A percentile compares a stretch with the other conserved stretches of the same genome.
These are phyloP conservation scores for Boletus pseudopeckii DNA, from an alignment of 768 basidiomycete species.

Conservation along the genomic window DNA sequence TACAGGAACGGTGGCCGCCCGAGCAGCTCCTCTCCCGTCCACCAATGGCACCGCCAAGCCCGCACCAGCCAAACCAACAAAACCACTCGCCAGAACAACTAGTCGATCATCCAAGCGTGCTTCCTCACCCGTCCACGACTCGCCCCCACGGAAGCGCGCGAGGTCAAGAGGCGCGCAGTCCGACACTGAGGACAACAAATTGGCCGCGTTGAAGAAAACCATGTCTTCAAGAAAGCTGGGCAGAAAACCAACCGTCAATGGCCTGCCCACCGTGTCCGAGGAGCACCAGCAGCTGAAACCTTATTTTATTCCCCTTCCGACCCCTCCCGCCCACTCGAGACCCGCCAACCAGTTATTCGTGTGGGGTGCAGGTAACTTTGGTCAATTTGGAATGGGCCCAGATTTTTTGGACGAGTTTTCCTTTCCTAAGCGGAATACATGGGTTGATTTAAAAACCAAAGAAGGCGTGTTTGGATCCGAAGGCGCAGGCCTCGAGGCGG, in stretches of 20 bases:
- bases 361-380: constrained; percentile 93
- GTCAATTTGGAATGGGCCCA: constrained; percentile 91
- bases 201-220: constrained; percentile 24
- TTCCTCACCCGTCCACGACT: constrained; percentile 45
- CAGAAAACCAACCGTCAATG: constrained; percentile 31
- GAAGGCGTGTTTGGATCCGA: constrained; percentile 67
- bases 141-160: constrained; percentile 47
- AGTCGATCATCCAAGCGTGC: constrained; percentile 44
- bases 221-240: constrained; percentile 25
- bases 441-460: constrained; percentile 73
- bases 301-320: constrained; percentile 66
- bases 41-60: constrained; percentile 31
- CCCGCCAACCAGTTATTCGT: constrained; percentile 76
- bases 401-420: constrained; percentile 66
- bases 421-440: constrained; percentile 72
- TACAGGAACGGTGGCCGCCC: constrained; percentile 20
- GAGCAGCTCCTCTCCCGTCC: constrained; percentile 32
- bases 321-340: constrained; percentile 49
- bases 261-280: constrained; percentile 29
- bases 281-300: constrained; percentile 45
- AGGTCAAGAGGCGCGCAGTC: constrained; percentile 38
- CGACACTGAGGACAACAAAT: constrained; percentile 40
- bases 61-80: constrained; percentile 36
- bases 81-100: constrained; percentile 22
- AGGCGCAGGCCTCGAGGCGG: constrained; percentile 75